Conservation (phyloP, 257 asterid genomes). For the Jacaranda mimosifolia region DNA sequence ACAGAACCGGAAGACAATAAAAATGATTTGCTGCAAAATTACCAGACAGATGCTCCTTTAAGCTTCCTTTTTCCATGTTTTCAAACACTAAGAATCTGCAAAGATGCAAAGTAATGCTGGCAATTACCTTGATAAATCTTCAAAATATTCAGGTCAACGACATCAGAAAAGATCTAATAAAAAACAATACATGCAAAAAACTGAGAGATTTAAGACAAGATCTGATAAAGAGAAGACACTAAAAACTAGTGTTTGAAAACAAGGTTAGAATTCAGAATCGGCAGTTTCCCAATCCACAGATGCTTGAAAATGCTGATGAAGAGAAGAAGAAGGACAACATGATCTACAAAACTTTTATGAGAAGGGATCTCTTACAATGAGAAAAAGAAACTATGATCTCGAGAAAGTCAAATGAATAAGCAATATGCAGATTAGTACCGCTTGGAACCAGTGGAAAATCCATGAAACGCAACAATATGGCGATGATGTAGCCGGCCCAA, state of each 20-base stretch:
- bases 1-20: background rate
- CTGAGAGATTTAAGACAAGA: background rate
- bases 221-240: background rate
- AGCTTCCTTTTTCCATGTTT: slow-evolving; percentile 77
- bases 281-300: too few species aligned
- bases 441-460: slow-evolving; percentile 74
- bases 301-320: too few species aligned
- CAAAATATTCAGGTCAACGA: background rate
- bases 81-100: slow-evolving; percentile 82
- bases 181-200: background rate
- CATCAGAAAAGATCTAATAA: too few species aligned
- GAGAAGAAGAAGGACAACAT: too few species aligned
- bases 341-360: background rate
- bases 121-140: background rate
- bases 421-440: slow-evolving; percentile 52
- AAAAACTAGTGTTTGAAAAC: too few species aligned
- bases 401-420: slow-evolving; percentile 10
- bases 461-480: slow-evolving; percentile 74
- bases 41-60: slow-evolving; percentile 86
- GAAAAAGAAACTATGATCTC: background rate
- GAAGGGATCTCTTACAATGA: background rate
- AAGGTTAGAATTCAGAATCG: too few species aligned
- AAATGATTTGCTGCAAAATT: slow-evolving; percentile 34
- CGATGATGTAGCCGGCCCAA: slow-evolving; percentile 87
- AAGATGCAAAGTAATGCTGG: slow-evolving; percentile 9